phyloP scores from a whole-genome alignment of 1,284 basidiomycete species.

The Cutaneotrichosporon sp. region DNA sequence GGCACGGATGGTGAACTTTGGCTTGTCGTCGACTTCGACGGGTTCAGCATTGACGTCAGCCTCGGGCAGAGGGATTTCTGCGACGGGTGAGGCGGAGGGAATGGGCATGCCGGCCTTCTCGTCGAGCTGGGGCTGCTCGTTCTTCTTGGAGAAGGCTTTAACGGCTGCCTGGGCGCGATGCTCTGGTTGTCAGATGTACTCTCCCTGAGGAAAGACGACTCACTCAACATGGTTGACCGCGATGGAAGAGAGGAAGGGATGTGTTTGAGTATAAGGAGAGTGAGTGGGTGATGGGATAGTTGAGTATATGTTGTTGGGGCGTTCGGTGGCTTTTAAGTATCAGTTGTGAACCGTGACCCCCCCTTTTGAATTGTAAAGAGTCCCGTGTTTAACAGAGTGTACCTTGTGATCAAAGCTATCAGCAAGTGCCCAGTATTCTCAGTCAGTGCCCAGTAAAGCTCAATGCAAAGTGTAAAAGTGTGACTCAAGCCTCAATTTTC shows the following conservation, averaged over 20 bases:
- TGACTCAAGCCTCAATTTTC: no score
- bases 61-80: neutral
- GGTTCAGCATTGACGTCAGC: neutral
- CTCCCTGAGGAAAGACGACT: neutral
- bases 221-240: neutral
- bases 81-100: neutral
- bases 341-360: no score
- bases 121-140: neutral
- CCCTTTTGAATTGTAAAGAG: no score
- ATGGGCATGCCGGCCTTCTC: neutral
- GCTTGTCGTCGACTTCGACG: neutral
- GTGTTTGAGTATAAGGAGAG: neutral
- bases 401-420: no score
- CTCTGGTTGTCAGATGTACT: neutral
- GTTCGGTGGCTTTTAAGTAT: neutral
- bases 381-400: no score
- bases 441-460: no score
- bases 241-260: neutral
- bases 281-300: neutral
- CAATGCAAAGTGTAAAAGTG: no score
- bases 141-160: neutral
- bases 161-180: neutral
- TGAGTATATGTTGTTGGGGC: neutral
- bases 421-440: no score
- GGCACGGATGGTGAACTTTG: constrained; percentile 1